These are phyloP conservation scores for Discostella pseudostelligera DNA, from an alignment of 108 stramenopile species.

Conservation along the genomic window DNA sequence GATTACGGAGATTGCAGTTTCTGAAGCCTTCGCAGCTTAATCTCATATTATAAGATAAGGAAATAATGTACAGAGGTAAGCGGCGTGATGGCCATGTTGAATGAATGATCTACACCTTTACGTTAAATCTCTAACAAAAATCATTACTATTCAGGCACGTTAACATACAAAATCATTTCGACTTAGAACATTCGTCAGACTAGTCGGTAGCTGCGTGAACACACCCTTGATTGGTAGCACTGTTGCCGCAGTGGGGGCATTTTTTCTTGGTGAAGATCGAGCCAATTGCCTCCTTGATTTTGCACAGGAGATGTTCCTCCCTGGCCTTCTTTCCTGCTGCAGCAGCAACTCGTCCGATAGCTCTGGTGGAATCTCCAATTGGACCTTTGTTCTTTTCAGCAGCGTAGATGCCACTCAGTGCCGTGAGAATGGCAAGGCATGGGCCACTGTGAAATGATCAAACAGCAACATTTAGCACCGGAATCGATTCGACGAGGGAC, in stretches of 20 bases:
- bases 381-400: conserved; percentile 33
- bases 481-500: not conserved
- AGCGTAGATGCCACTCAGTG: conserved; percentile 30
- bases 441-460: conserved; percentile 20
- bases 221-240: conserved; percentile 14
- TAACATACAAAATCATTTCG: no score
- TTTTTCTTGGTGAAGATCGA: conserved; percentile 28
- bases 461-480: not conserved
- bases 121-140: no score
- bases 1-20: conserved; percentile 13
- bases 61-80: no score
- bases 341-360: conserved; percentile 37
- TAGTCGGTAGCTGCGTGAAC: not conserved
- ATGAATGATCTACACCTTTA: no score
- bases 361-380: conserved; percentile 35
- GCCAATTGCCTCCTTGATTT: conserved; percentile 30
- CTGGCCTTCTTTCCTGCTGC: conserved; percentile 35
- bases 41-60: not conserved
- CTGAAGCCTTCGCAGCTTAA: not conserved
- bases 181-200: no score
- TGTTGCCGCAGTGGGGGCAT: conserved; percentile 17
- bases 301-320: conserved; percentile 33
- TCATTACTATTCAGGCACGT: no score
- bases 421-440: conserved; percentile 36
- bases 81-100: not conserved